Conservation (phyloP, 306 rosid species). For the Cucumis melo region DNA sequence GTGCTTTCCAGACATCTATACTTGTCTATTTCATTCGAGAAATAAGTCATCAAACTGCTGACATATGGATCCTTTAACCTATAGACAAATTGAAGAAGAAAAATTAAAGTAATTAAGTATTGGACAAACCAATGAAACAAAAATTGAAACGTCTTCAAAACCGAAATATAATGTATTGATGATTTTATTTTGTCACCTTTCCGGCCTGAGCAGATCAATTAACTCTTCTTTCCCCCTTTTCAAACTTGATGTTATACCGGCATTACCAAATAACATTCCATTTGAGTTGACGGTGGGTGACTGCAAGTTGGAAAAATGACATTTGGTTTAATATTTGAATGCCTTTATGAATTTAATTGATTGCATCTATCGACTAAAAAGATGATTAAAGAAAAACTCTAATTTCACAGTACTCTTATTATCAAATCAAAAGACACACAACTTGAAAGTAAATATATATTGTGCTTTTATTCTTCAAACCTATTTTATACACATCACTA, state of each 20-base stretch:
- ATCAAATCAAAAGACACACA: too few relatives aligned
- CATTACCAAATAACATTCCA: background rate
- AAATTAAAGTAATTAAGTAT: too few relatives aligned
- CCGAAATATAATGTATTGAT: background rate
- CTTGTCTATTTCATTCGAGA: background rate
- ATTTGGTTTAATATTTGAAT: background rate
- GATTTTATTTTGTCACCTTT: background rate
- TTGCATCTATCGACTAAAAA: too few relatives aligned
- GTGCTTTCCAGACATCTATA: background rate
- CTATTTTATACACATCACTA: too few relatives aligned
- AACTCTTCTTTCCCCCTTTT: background rate
- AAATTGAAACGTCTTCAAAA: background rate
- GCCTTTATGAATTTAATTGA: too few relatives aligned
- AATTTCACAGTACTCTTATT: too few relatives aligned
- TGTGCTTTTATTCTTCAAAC: too few relatives aligned
- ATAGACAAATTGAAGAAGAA: background rate
- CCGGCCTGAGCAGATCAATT: background rate
- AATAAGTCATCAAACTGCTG: background rate
- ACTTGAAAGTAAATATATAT: too few relatives aligned
- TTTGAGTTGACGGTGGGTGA: background rate
- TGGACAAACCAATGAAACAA: too few relatives aligned
- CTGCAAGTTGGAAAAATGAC: background rate
- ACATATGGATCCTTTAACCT: background rate
- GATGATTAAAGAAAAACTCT: too few relatives aligned
- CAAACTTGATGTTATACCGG: background rate